Percentiles rank a stretch among this genome's conserved stretches.
phyloP scores from a whole-genome alignment of 169 alveolate genomes.

The Plasmodium vivax region DNA sequence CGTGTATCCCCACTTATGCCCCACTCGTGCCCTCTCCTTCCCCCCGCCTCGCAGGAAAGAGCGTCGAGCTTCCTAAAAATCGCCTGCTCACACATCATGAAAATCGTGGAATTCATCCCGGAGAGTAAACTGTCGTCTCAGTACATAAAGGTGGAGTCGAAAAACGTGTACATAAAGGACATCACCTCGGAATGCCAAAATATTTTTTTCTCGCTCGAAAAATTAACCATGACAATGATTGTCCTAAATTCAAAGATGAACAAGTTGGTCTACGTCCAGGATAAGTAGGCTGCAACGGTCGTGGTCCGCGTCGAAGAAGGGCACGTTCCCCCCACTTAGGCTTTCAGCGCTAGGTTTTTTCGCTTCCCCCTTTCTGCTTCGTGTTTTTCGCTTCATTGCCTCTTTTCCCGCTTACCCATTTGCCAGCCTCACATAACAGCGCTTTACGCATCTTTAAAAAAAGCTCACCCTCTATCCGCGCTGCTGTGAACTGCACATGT shows the following conservation, averaged over 20 bases:
- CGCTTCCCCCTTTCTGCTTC: background rate
- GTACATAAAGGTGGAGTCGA: constrained; percentile 45
- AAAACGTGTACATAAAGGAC: constrained; percentile 64
- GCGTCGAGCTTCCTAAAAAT: constrained; percentile 50
- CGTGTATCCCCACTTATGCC: background rate
- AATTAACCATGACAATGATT: constrained; percentile 62
- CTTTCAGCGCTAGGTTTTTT: background rate
- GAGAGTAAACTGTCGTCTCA: constrained; percentile 54
- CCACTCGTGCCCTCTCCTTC: background rate
- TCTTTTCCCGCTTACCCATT: background rate
- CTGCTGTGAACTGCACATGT: background rate
- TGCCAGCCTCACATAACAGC: background rate
- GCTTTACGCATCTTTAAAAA: background rate
- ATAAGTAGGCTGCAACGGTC: background rate
- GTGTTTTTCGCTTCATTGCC: background rate
- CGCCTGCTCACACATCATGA: constrained; percentile 48
- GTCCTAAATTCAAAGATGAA: constrained; percentile 49
- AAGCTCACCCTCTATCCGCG: background rate
- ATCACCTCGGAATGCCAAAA: constrained; percentile 48
- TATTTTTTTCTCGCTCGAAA: constrained; percentile 23
- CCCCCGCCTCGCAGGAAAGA: constrained; percentile 19
- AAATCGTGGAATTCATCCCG: constrained; percentile 47
- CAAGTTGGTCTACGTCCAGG: constrained; percentile 39
- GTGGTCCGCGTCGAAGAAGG: background rate
- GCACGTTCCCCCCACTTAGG: background rate